Percentiles rank a stretch among this genome's conserved stretches.
These are phyloP conservation scores for Tulasnella sp. DNA, from an alignment of 768 basidiomycete genomes.

Conservation along the genomic window DNA sequence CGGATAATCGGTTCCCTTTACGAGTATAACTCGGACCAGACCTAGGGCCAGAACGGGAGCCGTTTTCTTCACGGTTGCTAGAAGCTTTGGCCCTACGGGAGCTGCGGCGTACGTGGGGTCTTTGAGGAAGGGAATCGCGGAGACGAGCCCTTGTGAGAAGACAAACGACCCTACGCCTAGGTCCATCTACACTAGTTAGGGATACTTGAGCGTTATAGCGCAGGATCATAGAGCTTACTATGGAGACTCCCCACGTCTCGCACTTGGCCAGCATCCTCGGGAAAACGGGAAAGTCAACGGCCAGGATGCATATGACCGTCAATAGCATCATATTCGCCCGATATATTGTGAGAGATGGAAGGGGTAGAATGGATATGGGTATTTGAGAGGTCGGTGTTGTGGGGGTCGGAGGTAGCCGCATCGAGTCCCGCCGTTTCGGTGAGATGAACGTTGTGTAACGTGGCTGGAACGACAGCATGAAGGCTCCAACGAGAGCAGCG, in stretches of 20 bases:
- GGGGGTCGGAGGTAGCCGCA: not conserved
- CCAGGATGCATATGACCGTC: slow-evolving; percentile 82
- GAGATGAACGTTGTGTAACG: not conserved
- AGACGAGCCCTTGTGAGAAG: slow-evolving; percentile 88
- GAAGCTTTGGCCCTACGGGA: slow-evolving; percentile 41
- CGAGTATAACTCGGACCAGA: slow-evolving; percentile 62
- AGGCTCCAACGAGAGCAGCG: not conserved
- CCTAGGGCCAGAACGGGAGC: slow-evolving; percentile 64
- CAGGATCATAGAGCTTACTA: slow-evolving; percentile 41
- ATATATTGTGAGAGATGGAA: slow-evolving; percentile 77
- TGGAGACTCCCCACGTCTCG: slow-evolving; percentile 87
- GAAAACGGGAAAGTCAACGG: slow-evolving; percentile 91
- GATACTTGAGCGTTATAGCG: not conserved
- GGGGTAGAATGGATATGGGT: slow-evolving; percentile 24
- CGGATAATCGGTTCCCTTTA: slow-evolving; percentile 91
- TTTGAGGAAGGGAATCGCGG: slow-evolving; percentile 70
- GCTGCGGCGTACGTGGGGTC: slow-evolving; percentile 37
- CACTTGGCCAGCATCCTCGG: slow-evolving; percentile 83
- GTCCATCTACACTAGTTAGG: slow-evolving; percentile 64
- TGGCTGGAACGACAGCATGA: not conserved
- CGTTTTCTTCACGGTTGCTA: slow-evolving; percentile 41
- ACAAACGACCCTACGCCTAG: slow-evolving; percentile 95
- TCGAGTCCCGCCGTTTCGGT: not conserved
- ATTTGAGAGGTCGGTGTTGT: not conserved
- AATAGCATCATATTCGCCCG: slow-evolving; percentile 92